Base-by-base conservation (phyloP, 371 early-diverging fungal species). In the Rhizopus delemar region DNA sequence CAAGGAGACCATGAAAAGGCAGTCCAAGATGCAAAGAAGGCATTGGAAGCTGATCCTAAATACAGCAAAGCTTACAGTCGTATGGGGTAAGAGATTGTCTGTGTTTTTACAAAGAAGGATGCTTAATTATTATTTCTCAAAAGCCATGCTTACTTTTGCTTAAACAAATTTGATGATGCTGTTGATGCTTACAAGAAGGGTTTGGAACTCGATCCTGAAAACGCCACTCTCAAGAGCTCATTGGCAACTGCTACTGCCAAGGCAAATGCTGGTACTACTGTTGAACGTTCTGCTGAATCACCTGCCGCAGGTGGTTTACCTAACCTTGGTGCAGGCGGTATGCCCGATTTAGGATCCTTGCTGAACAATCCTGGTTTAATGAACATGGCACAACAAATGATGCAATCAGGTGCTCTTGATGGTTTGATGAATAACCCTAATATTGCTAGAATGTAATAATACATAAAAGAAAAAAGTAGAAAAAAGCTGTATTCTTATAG, bases 31-130 rank as follows among this genome's bases (percentile, higher is more conserved):
- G 89, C 95, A 35, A 82, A 86, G 63, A 80, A 83, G 69, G 91
- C 98, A 9, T 71, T 92, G 33, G 90, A 89, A 49, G 79, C 95
- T 35, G 92, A 97, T 75, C 90, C 96, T 49, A 78, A 73, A 43
- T 98, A 93, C 74, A 85, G 86, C 80, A 96, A 96, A 71, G 96
- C 91, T 9, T 97, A 95, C 78, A 91, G 93, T 63, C 90, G 98
- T 56, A 81, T 97, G 75, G 96, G 94, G 86, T 91, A 83, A 66
- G 59, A 55, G 8, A 6, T 34, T 34, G 9, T 2, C 16, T 11
- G 3, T 49, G 5, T 13, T 29, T 31, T 28, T 11, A 6, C 33
- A 32, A 8, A 29, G 15, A 32, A 8, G 8, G 28, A 49, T 34
- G 54, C 11, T 38, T 39, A 39, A 9, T 39, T 7, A 0, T 12